Base-by-base conservation (phyloP, 306 rosid species). In the Albizia julibrissin region DNA sequence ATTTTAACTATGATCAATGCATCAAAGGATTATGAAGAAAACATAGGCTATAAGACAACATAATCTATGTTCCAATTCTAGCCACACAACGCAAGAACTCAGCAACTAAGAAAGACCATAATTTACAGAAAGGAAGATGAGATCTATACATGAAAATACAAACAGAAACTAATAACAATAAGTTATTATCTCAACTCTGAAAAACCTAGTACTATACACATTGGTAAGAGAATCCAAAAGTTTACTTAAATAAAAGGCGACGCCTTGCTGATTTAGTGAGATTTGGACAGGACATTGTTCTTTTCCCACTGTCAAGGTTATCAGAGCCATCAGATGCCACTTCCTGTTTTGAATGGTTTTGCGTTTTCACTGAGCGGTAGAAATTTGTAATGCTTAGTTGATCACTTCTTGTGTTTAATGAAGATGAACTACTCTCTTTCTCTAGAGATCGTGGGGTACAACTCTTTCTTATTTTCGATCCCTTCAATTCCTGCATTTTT, bases 211-310 rank as follows among this genome's bases (percentile, higher is more conserved):
- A 34, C 3, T 33, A 70, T 33, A 10, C 1, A 10, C 49, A 46
- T 46, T 2, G 52, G 52, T 46, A 10, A 46, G 52, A 10, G 18
- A 14, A 47, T 47, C 19, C 5, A 47, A 10, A 14, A 47, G 52
- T 47, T 12, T 47, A 87, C 46, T 89, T 85, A 69, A 95, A 95
- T 82, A 91, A 89, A 86, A 95, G 99, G 75, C 93, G 92, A 6
- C 98, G 96, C 87, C 98, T 85, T 52, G 82, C 94, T 26, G 97
- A 93, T 89, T 95, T 93, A 0, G 94, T 70, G 44, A 89, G 81
- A 34, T 86, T 93, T 22, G 89, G 54, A 54, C 80, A 83, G 4
- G 93, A 81, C 6, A 31, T 66, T 67, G 85, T 82, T 74, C 91
- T 87, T 85, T 87, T 66, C 75, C 74, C 88, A 58, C 77, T 81